phyloP scores from a whole-genome alignment of 192 early-diverging fungal genomes.

The Pilobolus umbonatus region DNA sequence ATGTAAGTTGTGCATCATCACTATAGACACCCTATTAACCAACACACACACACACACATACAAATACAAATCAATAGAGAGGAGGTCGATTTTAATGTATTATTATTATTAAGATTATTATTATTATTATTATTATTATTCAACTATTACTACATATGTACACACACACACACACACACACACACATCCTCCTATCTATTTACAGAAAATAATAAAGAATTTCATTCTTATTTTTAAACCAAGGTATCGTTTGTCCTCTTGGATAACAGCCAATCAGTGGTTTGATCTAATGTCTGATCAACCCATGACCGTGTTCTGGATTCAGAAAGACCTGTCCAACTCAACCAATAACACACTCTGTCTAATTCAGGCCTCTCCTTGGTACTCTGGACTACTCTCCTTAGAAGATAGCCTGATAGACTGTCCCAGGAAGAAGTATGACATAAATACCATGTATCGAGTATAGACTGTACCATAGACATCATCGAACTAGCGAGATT shows the following conservation, averaged over 20 bases:
- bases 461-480: slow-evolving; percentile 1
- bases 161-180: not conserved
- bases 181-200: not conserved
- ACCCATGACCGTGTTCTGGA: not conserved
- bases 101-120: not conserved
- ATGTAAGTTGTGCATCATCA: slow-evolving; percentile 44
- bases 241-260: no score
- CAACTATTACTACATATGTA: not conserved
- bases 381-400: not conserved
- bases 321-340: slow-evolving; percentile 3
- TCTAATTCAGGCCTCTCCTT: slow-evolving; percentile 5
- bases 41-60: no score
- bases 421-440: not conserved
- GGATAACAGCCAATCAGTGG: slow-evolving; percentile 11
- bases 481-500: slow-evolving; percentile 1
- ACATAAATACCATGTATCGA: not conserved
- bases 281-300: slow-evolving; percentile 9
- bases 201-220: not conserved
- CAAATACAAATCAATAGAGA: slow-evolving; percentile 5
- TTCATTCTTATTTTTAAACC: not conserved
- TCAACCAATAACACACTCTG: not conserved
- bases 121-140: not conserved
- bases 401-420: not conserved
- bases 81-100: slow-evolving; percentile 6
- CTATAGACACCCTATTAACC: no score